Evolutionary conservation across 768 basidiomycete genomes (phyloP).

Genomic region (Mycena vulgaris): DNA sequence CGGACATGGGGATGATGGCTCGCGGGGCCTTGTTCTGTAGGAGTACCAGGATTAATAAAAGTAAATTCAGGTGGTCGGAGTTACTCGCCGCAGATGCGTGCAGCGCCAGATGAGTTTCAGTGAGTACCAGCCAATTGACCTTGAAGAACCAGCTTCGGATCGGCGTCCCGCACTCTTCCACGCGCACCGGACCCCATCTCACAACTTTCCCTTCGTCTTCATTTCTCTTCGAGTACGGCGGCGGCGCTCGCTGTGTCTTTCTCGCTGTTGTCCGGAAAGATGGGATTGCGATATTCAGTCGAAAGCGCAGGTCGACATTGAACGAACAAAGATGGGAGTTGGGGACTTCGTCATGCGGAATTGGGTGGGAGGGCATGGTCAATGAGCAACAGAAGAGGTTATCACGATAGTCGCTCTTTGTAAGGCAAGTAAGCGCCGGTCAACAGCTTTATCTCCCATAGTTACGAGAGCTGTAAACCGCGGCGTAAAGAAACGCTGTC

Average conservation of each 20-base stretch:
- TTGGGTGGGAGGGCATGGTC: not conserved
- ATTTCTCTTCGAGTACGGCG: conserved; percentile 15
- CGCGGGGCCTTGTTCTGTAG: conserved; percentile 5
- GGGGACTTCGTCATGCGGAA: not conserved
- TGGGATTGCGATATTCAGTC: not conserved
- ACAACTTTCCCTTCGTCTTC: not conserved
- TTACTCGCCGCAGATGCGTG: conserved; percentile 5
- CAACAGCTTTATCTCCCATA: not conserved
- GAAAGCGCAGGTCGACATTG: not conserved
- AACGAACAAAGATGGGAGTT: not conserved
- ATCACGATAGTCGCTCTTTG: too few relatives aligned
- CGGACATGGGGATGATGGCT: not conserved
- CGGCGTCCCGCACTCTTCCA: not conserved
- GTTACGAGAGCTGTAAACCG: not conserved
- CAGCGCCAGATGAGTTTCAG: conserved; percentile 4
- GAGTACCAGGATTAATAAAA: not conserved
- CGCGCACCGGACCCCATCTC: conserved; percentile 14
- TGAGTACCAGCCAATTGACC: conserved; percentile 19
- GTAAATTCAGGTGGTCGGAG: not conserved
- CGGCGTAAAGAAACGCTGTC: not conserved
- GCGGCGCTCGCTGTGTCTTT: not conserved
- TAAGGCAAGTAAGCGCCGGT: not conserved
- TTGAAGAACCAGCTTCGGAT: conserved; percentile 13
- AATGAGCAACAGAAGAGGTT: not conserved
- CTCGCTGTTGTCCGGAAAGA: not conserved